phyloP scores from a whole-genome alignment of 108 stramenopile species.

The Cyclotella kingstonii region DNA sequence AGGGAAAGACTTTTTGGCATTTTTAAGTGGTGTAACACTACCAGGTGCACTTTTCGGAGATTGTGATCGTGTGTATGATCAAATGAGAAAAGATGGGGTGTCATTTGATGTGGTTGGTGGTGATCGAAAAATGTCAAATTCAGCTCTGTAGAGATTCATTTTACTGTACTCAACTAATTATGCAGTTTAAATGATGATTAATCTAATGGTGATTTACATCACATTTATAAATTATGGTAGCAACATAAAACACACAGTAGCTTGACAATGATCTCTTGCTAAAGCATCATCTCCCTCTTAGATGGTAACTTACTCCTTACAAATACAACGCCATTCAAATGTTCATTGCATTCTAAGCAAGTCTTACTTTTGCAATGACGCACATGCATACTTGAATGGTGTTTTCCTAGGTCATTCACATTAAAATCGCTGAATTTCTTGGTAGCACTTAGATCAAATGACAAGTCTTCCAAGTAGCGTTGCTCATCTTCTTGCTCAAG shows the following conservation, averaged over 20 bases:
- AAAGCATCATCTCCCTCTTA: neutral
- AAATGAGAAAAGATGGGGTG: conserved; percentile 25
- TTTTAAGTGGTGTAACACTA: conserved; percentile 33
- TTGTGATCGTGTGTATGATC: conserved; percentile 22
- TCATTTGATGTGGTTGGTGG: conserved; percentile 21
- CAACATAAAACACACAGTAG: neutral
- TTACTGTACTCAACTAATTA: too few relatives aligned
- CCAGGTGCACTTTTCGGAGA: conserved; percentile 49
- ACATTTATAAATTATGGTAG: too few relatives aligned
- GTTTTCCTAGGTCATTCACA: conserved; percentile 33
- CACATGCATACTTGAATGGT: conserved; percentile 42
- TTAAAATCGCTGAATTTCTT: conserved; percentile 31
- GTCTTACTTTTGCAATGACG: conserved; percentile 38
- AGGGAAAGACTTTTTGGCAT: conserved; percentile 13
- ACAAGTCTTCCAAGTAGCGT: conserved; percentile 20
- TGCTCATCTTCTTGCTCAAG: conserved; percentile 3
- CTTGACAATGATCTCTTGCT: neutral
- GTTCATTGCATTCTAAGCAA: conserved; percentile 11
- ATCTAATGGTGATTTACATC: too few relatives aligned
- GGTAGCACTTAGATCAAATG: conserved; percentile 30
- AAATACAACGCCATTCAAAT: conserved; percentile 11
- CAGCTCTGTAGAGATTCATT: neutral
- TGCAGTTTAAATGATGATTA: too few relatives aligned
- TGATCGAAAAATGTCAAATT: neutral
- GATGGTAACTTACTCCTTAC: neutral